A percentile compares a stretch with the other conserved stretches of the same genome.
Conservation (phyloP, 2,329 filamentous ascomycete species). For the Arthrobotrys musiformis region DNA sequence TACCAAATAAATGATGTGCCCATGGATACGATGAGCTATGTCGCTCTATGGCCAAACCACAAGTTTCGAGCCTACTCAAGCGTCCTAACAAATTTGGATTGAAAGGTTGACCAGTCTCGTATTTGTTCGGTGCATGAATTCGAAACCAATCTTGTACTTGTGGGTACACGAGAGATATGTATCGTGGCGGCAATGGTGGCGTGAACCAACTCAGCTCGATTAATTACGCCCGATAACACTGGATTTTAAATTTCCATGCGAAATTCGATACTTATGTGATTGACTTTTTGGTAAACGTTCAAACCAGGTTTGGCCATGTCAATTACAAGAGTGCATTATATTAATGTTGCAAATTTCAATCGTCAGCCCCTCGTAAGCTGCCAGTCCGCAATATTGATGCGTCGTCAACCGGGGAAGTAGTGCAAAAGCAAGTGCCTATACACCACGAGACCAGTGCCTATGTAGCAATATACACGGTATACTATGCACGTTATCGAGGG, state of each 20-base stretch:
- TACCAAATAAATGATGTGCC: background rate
- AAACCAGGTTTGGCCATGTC: background rate
- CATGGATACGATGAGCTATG: background rate
- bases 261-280: slow-evolving; percentile 4
- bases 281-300: slow-evolving; percentile 8
- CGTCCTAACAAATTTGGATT: background rate
- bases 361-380: background rate
- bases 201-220: background rate
- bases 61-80: background rate
- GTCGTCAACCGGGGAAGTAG: too few species aligned
- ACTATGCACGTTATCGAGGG: too few species aligned
- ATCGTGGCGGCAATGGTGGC: background rate
- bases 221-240: background rate
- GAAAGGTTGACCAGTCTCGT: background rate
- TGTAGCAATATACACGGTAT: too few species aligned
- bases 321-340: background rate
- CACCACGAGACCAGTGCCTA: too few species aligned
- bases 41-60: too few species aligned
- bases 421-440: background rate
- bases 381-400: too few species aligned
- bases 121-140: background rate
- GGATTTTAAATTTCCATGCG: background rate
- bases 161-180: background rate
- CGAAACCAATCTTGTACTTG: background rate
- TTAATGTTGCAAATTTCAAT: slow-evolving; percentile 6